Percentiles rank a stretch among this genome's conserved stretches.
Conservation (phyloP, 768 basidiomycete genomes). For the Lentinula boryana region DNA sequence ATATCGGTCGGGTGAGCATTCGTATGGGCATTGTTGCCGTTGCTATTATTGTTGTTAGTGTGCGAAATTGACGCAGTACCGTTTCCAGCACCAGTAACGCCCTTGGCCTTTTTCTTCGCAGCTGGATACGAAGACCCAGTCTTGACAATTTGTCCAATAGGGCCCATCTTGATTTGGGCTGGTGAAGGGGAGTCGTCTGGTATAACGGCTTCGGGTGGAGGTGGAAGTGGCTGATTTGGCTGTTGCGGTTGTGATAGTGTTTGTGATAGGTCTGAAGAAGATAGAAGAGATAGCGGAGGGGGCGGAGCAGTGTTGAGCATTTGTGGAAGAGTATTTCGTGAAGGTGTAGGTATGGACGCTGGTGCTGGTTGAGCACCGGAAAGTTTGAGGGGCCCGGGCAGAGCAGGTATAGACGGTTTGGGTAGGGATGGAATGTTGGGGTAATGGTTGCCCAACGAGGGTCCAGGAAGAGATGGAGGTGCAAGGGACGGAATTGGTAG, state of each 20-base stretch:
- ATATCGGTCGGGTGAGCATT: not conserved
- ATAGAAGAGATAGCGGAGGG: not conserved
- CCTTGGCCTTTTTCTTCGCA: conserved; percentile 58
- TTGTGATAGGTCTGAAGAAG: not conserved
- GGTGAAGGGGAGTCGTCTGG: conserved; percentile 60
- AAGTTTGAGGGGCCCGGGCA: not conserved
- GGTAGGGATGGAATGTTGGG: conserved; percentile 7
- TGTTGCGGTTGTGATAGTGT: not conserved
- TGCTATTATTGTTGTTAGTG: not conserved
- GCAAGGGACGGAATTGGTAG: conserved; percentile 9
- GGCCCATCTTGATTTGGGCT: conserved; percentile 68
- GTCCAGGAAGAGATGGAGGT: conserved; percentile 13
- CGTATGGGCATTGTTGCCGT: not conserved
- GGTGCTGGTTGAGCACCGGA: not conserved
- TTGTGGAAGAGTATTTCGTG: not conserved
- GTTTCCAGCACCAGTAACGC: conserved; percentile 10
- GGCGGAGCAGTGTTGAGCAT: not conserved
- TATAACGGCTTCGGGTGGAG: conserved; percentile 28
- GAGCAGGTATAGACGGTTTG: not conserved
- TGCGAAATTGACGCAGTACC: conserved; percentile 10
- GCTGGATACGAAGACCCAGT: conserved; percentile 33
- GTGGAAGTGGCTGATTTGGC: conserved; percentile 8
- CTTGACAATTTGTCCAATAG: conserved; percentile 69
- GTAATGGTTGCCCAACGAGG: conserved; percentile 7
- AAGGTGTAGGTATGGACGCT: not conserved